A percentile compares a stretch with the other conserved stretches of the same genome.
These are phyloP conservation scores for Macrolepiota albuminosa DNA, from an alignment of 768 basidiomycete species.

Conservation along the genomic window DNA sequence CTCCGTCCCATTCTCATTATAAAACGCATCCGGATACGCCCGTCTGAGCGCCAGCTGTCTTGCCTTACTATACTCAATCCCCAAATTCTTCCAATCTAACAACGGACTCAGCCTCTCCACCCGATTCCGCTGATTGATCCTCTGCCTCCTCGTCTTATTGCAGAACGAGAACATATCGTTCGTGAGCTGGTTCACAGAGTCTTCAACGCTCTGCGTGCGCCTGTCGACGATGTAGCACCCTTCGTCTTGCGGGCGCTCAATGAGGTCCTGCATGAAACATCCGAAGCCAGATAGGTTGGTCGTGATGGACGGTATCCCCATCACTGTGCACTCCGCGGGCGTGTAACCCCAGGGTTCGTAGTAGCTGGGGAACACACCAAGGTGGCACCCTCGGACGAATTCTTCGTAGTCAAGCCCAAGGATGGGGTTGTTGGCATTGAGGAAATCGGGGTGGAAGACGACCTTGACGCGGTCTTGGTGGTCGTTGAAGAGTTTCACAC, in stretches of 20 bases:
- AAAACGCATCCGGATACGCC: constrained; percentile 94
- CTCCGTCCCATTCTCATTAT: constrained; percentile 35
- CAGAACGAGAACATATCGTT: constrained; percentile 72
- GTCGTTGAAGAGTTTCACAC: constrained; percentile 90
- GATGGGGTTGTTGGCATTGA: constrained; percentile 97
- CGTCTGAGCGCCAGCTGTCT: constrained; percentile 86
- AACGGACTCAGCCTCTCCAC: constrained; percentile 92
- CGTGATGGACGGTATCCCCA: constrained; percentile 97
- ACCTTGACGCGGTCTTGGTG: constrained; percentile 91
- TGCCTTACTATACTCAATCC: constrained; percentile 95
- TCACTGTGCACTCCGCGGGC: constrained; percentile 99
- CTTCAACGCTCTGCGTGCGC: constrained; percentile 83
- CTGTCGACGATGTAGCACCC: constrained; percentile 97
- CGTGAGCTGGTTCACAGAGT: constrained; percentile 82
- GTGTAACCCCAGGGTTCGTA: constrained; percentile 98
- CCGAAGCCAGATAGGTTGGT: constrained; percentile 98
- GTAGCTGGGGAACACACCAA: constrained; percentile 98
- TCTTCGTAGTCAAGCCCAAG: constrained; percentile 98
- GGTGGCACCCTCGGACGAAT: constrained; percentile 95
- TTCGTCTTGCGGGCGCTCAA: constrained; percentile 91
- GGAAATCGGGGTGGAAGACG: constrained; percentile 96
- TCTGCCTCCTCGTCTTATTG: constrained; percentile 85
- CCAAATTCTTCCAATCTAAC: constrained; percentile 97
- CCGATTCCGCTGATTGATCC: constrained; percentile 98
- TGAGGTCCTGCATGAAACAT: constrained; percentile 97